Conservation (phyloP, 2,329 filamentous ascomycete species). For the Incumbomyces lentus region DNA sequence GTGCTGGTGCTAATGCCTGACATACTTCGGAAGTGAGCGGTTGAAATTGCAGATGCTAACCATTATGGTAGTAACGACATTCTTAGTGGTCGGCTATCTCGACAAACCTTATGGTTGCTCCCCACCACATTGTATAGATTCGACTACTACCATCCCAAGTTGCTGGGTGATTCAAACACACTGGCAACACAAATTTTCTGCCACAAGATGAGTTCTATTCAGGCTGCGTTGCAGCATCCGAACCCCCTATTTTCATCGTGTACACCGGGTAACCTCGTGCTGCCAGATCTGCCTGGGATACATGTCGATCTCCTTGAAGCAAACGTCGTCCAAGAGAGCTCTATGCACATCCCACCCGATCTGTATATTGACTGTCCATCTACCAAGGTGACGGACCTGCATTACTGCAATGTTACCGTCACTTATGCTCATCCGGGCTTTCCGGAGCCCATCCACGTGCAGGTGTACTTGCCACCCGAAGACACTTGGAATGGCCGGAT, state of each 20-base stretch:
- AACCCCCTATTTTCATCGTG: neutral
- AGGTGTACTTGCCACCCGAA: conserved; percentile 27
- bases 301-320: neutral
- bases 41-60: too few relatives aligned
- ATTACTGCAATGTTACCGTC: conserved; percentile 34
- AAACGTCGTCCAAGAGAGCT: neutral
- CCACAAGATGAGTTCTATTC: neutral
- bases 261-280: neutral
- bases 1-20: too few relatives aligned
- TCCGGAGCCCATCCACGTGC: conserved; percentile 27
- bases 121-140: too few relatives aligned
- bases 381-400: neutral
- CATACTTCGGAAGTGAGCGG: too few relatives aligned
- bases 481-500: conserved; percentile 30
- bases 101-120: too few relatives aligned
- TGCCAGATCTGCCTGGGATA: neutral
- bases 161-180: too few relatives aligned
- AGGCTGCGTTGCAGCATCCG: neutral
- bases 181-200: too few relatives aligned
- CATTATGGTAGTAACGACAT: too few relatives aligned
- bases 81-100: too few relatives aligned
- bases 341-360: neutral
- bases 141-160: too few relatives aligned
- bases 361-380: neutral
- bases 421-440: conserved; percentile 33